These are phyloP conservation scores for Penicillium steckii DNA, from an alignment of 495 filamentous ascomycete genomes.

Conservation along the genomic window DNA sequence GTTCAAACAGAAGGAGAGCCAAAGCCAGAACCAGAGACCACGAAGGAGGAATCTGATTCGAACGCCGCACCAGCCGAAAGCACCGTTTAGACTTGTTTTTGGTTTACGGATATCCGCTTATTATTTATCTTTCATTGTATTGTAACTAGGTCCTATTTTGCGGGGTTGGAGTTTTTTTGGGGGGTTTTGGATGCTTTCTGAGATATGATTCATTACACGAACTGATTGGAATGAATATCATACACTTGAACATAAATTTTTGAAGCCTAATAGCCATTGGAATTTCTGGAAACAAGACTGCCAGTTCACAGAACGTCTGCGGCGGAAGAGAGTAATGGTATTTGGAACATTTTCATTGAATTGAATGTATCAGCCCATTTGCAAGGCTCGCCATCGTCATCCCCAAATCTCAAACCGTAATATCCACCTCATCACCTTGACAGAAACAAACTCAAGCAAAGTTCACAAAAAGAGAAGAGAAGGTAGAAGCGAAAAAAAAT, in stretches of 20 bases:
- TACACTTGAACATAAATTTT: too few species aligned
- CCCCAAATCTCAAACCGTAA: background rate
- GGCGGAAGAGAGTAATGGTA: background rate
- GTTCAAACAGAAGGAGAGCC: background rate
- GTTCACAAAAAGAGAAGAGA: background rate
- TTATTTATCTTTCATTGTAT: background rate
- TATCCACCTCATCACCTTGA: background rate
- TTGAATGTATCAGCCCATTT: background rate
- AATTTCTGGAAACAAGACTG: background rate
- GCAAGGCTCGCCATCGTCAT: background rate
- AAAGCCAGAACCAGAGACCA: constrained; percentile 1
- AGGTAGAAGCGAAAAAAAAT: background rate
- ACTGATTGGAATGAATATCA: too few species aligned
- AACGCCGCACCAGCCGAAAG: constrained; percentile 2
- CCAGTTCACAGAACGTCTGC: too few species aligned
- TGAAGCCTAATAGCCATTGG: too few species aligned
- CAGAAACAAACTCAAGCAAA: background rate
- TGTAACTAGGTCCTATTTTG: background rate
- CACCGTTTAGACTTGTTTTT: background rate
- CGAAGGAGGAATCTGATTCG: constrained; percentile 9
- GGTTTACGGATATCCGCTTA: background rate
- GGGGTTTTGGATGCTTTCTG: too few species aligned
- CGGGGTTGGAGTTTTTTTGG: too few species aligned
- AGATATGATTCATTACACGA: too few species aligned
- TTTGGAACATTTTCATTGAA: background rate